Conservation (phyloP, 2,329 filamentous ascomycete genomes). For the Basipetospora chlamydospora region DNA sequence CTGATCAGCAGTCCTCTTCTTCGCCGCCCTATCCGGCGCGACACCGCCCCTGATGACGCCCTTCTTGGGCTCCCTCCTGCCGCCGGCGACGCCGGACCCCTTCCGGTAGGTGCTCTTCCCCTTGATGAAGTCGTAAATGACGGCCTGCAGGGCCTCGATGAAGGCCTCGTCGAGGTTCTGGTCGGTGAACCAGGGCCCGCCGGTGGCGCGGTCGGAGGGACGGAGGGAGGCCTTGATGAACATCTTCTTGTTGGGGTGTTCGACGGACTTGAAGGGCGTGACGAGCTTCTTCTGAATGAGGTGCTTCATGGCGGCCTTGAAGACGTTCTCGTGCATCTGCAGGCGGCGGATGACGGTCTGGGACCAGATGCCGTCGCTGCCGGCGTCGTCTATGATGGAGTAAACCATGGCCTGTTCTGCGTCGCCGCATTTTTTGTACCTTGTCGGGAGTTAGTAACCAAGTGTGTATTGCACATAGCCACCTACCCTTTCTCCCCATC, state of each 20-base stretch:
- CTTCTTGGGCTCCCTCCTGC: conserved; percentile 40
- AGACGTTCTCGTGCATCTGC: conserved; percentile 68
- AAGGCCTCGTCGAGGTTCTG: conserved; percentile 81
- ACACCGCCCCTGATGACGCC: conserved; percentile 35
- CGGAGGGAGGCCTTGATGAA: conserved; percentile 81
- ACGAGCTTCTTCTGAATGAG: conserved; percentile 74
- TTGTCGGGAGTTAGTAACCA: conserved; percentile 15
- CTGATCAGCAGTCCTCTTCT: conserved; percentile 31
- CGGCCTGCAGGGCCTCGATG: conserved; percentile 59
- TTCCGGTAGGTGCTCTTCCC: conserved; percentile 53
- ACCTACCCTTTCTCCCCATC: too few species aligned
- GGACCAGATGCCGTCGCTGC: conserved; percentile 79
- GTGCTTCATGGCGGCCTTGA: conserved; percentile 70
- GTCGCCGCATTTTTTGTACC: conserved; percentile 43
- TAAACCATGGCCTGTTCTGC: conserved; percentile 78
- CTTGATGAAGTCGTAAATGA: conserved; percentile 62
- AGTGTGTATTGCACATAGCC: background rate
- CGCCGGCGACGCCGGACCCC: conserved; percentile 15
- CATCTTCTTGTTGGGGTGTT: conserved; percentile 83
- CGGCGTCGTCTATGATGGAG: conserved; percentile 73
- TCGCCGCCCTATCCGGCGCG: conserved; percentile 27
- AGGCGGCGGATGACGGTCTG: conserved; percentile 68
- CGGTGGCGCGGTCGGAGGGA: conserved; percentile 80
- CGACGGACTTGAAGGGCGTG: conserved; percentile 80
- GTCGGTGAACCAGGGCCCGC: conserved; percentile 89